These are phyloP conservation scores for Plenodomus biglobosus DNA, from an alignment of 2,329 filamentous ascomycete species.

Conservation along the genomic window DNA sequence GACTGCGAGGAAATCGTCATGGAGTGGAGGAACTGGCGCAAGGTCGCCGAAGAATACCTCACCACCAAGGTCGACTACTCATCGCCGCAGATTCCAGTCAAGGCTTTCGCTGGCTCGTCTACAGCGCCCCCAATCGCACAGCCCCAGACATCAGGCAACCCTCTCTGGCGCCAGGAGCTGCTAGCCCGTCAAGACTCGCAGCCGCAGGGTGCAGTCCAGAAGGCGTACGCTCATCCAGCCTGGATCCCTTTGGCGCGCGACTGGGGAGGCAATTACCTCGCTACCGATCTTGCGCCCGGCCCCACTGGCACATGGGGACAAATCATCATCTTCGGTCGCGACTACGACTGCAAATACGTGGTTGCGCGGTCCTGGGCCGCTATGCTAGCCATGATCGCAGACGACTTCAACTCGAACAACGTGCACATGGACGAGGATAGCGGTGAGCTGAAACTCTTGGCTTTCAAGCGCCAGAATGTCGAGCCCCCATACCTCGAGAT, in stretches of 20 bases:
- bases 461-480: constrained; percentile 78
- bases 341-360: constrained; percentile 99
- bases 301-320: constrained; percentile 92
- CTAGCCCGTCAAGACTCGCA: constrained; percentile 83
- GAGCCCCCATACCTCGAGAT: constrained; percentile 95
- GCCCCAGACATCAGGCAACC: constrained; percentile 56
- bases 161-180: constrained; percentile 82
- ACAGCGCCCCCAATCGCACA: constrained; percentile 67
- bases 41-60: constrained; percentile 88
- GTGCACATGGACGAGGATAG: constrained; percentile 91
- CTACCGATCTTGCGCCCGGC: constrained; percentile 87
- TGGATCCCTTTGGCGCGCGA: constrained; percentile 97
- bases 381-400: constrained; percentile 82
- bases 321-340: constrained; percentile 92
- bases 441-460: constrained; percentile 85
- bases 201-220: constrained; percentile 82
- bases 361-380: constrained; percentile 88
- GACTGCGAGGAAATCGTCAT: constrained; percentile 98
- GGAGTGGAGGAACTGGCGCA: constrained; percentile 96
- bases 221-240: constrained; percentile 86
- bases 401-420: constrained; percentile 89
- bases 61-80: constrained; percentile 56
- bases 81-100: constrained; percentile 67
- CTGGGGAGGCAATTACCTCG: constrained; percentile 98
- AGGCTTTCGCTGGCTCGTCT: constrained; percentile 69